Percentiles rank a stretch among this genome's conserved stretches.
Conservation (phyloP, 257 asterid species). For the Dorcoceras hygrometricum region DNA sequence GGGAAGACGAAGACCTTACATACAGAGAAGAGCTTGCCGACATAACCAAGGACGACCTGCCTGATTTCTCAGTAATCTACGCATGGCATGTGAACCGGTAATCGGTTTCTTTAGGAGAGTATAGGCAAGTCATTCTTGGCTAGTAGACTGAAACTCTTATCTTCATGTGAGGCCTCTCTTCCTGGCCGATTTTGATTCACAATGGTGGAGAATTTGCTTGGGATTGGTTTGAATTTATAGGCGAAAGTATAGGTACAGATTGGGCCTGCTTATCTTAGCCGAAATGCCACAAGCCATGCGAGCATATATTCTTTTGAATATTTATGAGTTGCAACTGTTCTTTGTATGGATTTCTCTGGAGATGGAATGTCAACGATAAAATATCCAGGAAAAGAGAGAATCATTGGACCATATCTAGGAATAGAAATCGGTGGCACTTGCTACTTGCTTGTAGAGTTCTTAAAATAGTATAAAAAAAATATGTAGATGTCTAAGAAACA, state of each 20-base stretch:
- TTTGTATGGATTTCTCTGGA: conserved; percentile 9
- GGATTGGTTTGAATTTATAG: conserved; percentile 11
- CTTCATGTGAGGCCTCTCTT: conserved; percentile 23
- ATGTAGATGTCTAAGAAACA: no score
- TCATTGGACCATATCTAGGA: background rate
- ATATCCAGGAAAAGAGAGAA: background rate
- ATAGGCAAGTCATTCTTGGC: conserved; percentile 29
- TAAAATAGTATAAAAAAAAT: no score
- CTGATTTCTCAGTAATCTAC: no score
- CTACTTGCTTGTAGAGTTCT: no score
- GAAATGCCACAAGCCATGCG: conserved; percentile 4
- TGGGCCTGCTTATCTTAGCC: conserved; percentile 16
- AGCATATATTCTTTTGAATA: conserved; percentile 17
- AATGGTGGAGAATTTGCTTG: background rate
- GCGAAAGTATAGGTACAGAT: background rate
- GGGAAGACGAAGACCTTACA: conserved; percentile 22
- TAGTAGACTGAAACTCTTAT: conserved; percentile 19
- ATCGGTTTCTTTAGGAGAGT: background rate
- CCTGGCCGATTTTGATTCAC: background rate
- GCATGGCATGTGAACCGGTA: background rate
- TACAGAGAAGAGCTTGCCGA: conserved; percentile 10
- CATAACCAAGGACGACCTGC: conserved; percentile 16
- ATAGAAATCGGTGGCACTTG: no score
- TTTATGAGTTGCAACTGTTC: background rate
- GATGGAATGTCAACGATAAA: conserved; percentile 22